Conservation (phyloP, 768 basidiomycete genomes). For the Sarcomyxa edulis region DNA sequence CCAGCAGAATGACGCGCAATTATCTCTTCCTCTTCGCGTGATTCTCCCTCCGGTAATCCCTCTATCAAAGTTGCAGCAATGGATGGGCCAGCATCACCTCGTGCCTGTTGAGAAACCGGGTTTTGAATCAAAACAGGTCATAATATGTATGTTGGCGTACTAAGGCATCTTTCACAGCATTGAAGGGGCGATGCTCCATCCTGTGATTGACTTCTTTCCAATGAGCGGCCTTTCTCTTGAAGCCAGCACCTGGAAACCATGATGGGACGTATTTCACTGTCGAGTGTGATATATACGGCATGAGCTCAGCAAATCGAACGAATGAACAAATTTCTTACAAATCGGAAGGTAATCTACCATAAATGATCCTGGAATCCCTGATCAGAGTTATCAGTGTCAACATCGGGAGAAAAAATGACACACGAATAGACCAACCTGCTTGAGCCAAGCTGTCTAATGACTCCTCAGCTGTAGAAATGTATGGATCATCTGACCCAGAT, state of each 20-base stretch:
- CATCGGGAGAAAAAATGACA: not conserved
- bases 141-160: not conserved
- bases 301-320: constrained; percentile 18
- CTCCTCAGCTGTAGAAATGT: not conserved
- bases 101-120: no score
- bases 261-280: not conserved
- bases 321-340: constrained; percentile 5
- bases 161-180: constrained; percentile 7
- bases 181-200: constrained; percentile 9
- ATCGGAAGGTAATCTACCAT: not conserved
- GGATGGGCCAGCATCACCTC: no score
- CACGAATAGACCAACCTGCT: no score
- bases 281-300: no score
- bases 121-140: not conserved
- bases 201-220: not conserved
- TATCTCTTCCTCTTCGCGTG: not conserved
- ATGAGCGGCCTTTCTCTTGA: no score
- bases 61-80: no score
- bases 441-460: no score
- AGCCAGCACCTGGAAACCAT: constrained; percentile 1
- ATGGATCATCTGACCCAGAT: not conserved
- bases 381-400: not conserved
- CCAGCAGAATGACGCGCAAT: constrained; percentile 1
- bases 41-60: not conserved
- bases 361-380: not conserved